phyloP scores from a whole-genome alignment of 2,329 filamentous ascomycete genomes.

The Cordyceps cateniannulata region DNA sequence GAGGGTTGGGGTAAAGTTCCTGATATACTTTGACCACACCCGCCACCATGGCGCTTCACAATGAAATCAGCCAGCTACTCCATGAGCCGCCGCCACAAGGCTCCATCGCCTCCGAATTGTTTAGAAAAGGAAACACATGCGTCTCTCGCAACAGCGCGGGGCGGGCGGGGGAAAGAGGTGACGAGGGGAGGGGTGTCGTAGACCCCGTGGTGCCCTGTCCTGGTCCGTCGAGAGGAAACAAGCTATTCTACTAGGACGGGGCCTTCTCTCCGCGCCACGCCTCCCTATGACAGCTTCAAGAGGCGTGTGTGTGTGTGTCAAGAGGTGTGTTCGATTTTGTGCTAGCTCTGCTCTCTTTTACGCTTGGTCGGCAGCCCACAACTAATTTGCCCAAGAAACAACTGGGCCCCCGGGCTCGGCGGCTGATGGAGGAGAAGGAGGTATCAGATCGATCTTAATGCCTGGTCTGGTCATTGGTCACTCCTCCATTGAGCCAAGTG shows the following conservation, averaged over 20 bases:
- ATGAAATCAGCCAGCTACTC: not conserved
- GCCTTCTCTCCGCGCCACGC: no score
- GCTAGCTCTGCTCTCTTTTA: not conserved
- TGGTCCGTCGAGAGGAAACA: no score
- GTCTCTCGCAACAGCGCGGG: not conserved
- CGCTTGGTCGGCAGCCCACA: not conserved
- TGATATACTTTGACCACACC: constrained; percentile 1
- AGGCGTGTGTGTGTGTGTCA: no score
- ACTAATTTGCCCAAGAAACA: not conserved
- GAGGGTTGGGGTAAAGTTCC: not conserved
- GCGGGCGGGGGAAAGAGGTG: not conserved
- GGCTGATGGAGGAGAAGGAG: not conserved
- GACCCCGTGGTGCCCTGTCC: no score
- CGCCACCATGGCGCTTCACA: not conserved
- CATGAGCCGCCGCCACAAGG: not conserved
- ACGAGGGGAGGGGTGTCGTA: not conserved
- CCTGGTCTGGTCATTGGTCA: not conserved
- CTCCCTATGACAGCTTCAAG: no score
- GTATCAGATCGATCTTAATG: constrained; percentile 1
- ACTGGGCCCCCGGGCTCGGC: not conserved
- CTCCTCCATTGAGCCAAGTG: not conserved
- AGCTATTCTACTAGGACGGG: no score
- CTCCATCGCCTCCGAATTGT: not conserved
- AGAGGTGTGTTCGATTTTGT: not conserved
- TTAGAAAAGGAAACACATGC: constrained; percentile 1